Conservation (phyloP, 192 early-diverging fungal species). For the Borealophlyctis nickersoniae region DNA sequence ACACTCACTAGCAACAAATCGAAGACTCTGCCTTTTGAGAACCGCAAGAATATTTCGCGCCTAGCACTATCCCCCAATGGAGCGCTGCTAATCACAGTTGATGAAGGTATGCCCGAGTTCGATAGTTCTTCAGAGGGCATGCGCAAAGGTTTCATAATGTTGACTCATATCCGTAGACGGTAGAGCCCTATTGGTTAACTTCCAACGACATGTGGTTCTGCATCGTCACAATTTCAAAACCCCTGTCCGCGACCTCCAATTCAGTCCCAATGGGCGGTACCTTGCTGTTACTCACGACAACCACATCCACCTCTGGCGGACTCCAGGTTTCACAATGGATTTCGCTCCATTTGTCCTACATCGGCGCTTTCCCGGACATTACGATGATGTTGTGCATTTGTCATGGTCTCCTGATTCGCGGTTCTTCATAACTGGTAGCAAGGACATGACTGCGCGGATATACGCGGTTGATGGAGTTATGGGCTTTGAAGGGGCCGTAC, state of each 20-base stretch:
- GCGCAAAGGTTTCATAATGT: background rate
- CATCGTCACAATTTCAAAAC: conserved; percentile 86
- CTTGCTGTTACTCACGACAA: conserved; percentile 87
- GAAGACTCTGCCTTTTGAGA: conserved; percentile 90
- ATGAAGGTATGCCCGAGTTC: conserved; percentile 64
- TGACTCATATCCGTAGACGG: conserved; percentile 81
- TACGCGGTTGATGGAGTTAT: conserved; percentile 70
- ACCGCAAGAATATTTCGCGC: conserved; percentile 81
- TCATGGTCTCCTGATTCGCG: conserved; percentile 85
- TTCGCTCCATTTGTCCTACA: conserved; percentile 90
- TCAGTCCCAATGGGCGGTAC: conserved; percentile 86
- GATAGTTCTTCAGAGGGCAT: background rate
- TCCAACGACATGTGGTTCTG: conserved; percentile 77
- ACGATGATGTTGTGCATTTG: conserved; percentile 79
- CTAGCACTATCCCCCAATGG: conserved; percentile 90
- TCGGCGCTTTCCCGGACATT: conserved; percentile 71
- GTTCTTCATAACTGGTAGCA: conserved; percentile 63
- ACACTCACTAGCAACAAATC: conserved; percentile 85
- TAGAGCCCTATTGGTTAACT: conserved; percentile 82
- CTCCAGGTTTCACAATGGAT: conserved; percentile 88
- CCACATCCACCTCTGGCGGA: conserved; percentile 84
- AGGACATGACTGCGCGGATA: conserved; percentile 80
- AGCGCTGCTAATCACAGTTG: conserved; percentile 82
- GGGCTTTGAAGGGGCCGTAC: conserved; percentile 66
- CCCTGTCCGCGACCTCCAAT: conserved; percentile 77